A percentile compares a stretch with the other conserved stretches of the same genome.
Conservation (phyloP, 805 yeast genomes). For the Suhomyces emberorum region DNA sequence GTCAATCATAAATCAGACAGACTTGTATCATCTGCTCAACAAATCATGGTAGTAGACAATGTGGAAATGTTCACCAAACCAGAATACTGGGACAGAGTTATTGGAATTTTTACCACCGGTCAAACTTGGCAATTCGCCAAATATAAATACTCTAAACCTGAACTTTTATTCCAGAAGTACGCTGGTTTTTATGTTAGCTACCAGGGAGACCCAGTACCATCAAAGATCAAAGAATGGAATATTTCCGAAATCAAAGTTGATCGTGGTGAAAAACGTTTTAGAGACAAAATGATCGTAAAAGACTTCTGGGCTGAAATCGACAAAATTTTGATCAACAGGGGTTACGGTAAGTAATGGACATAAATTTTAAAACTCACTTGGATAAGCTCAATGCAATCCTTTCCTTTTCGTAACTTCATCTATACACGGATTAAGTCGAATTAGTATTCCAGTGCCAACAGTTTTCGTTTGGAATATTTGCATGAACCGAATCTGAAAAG, state of each 20-base stretch:
- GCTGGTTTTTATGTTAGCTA: conserved; percentile 79
- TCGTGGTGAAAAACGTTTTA: conserved; percentile 71
- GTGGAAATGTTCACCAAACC: conserved; percentile 82
- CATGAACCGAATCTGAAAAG: too few relatives aligned
- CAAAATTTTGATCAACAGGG: conserved; percentile 63
- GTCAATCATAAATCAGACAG: conserved; percentile 54
- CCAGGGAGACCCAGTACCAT: conserved; percentile 77
- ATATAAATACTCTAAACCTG: conserved; percentile 81
- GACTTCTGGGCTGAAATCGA: conserved; percentile 84
- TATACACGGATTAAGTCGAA: too few relatives aligned
- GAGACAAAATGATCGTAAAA: conserved; percentile 84
- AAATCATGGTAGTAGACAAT: conserved; percentile 80
- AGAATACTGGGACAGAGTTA: conserved; percentile 97
- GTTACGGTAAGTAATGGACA: conserved; percentile 42
- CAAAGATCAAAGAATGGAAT: conserved; percentile 80
- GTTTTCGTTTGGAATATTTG: too few relatives aligned
- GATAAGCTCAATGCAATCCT: too few relatives aligned
- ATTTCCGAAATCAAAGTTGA: conserved; percentile 76
- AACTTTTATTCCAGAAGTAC: conserved; percentile 73
- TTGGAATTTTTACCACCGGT: conserved; percentile 94
- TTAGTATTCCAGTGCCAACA: too few relatives aligned
- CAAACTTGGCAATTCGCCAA: conserved; percentile 95
- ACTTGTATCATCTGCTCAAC: conserved; percentile 50
- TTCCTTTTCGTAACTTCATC: too few relatives aligned
- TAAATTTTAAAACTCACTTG: too few relatives aligned